phyloP scores from a whole-genome alignment of 176 grass and related monocot genomes.

The Eleusine coracana region DNA sequence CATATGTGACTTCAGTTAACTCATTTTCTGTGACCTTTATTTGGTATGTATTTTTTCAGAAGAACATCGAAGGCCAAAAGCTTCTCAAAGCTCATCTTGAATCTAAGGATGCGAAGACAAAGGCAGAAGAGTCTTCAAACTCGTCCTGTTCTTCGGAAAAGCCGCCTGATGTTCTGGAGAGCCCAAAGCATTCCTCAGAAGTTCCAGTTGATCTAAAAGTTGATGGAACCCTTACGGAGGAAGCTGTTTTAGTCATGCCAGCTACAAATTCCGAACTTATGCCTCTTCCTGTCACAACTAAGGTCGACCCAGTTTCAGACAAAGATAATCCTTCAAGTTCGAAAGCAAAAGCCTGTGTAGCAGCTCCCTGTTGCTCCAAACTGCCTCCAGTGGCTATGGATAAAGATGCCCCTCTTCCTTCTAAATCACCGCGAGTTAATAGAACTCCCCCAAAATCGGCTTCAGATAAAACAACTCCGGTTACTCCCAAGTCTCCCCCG shows the following conservation, averaged over 20 bases:
- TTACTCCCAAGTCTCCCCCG: slow-evolving; percentile 27
- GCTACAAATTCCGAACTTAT: slow-evolving; percentile 29
- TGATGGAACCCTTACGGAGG: slow-evolving; percentile 33
- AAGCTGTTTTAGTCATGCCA: slow-evolving; percentile 39
- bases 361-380: slow-evolving; percentile 39
- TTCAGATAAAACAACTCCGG: slow-evolving; percentile 17
- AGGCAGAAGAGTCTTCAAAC: slow-evolving; percentile 47
- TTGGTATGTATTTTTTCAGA: slow-evolving; percentile 42
- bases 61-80: slow-evolving; percentile 59
- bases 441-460: background rate
- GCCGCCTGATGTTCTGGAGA: slow-evolving; percentile 44
- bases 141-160: slow-evolving; percentile 61
- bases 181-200: slow-evolving; percentile 40
- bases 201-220: slow-evolving; percentile 29
- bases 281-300: slow-evolving; percentile 21
- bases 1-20: background rate
- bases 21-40: slow-evolving; percentile 39
- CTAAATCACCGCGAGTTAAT: slow-evolving; percentile 34
- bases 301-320: slow-evolving; percentile 41
- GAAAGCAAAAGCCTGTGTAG: slow-evolving; percentile 31
- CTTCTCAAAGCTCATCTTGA: slow-evolving; percentile 66
- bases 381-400: slow-evolving; percentile 36
- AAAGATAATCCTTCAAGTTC: slow-evolving; percentile 40
- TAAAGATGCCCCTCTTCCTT: slow-evolving; percentile 44
- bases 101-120: slow-evolving; percentile 51